Base-by-base conservation (phyloP, 2,329 filamentous ascomycete species). In the Gliomastix tumulicola region DNA sequence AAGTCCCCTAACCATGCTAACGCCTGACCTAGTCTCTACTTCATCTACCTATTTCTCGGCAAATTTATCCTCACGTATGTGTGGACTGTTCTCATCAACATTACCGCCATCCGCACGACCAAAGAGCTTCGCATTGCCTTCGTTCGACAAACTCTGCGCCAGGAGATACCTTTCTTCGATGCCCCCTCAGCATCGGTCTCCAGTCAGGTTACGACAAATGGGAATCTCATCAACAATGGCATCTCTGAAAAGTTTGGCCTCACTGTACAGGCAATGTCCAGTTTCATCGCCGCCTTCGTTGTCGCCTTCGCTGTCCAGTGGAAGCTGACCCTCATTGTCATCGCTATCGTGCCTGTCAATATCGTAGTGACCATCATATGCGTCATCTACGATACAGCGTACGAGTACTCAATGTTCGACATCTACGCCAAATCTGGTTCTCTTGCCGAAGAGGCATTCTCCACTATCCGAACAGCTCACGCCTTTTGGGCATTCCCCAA, bases 111-210 rank as follows among this genome's bases (percentile, higher is more conserved):
- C 36, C 52, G 58, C 21, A 55, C 56, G 1, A 61, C 56, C 33
- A 62, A 55, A 37, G 37, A 44, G 18, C 49, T 65, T 4, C 59
- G 62, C 15, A 51, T 61, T 37, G 54, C 59, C 41, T 63, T 62
- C 41, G 51, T 65, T 3, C 49, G 50, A n/a, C 52, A 54, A 17
- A 56, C 54, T 2, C 51, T 65, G 3, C 54, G 71, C 3, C 71
- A 79, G 44, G 72, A 77, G 37, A 62, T 78, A 4, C 62, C 65
- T 42, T 74, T 70, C 46, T 79, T 76, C 41, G 75, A 79, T 47
- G 51, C 56, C 15, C 53, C 58, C 4, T 57, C 58, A 6, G 64
- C 62, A 1, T 70, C 66, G 4, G 52, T 68, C 8, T 59, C 68
- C 0, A 57, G 62, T 3, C 62, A 68, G 38, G 60, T 73, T 37